phyloP scores from a whole-genome alignment of 345 rosid genomes.

The Odontarrhena argentea region DNA sequence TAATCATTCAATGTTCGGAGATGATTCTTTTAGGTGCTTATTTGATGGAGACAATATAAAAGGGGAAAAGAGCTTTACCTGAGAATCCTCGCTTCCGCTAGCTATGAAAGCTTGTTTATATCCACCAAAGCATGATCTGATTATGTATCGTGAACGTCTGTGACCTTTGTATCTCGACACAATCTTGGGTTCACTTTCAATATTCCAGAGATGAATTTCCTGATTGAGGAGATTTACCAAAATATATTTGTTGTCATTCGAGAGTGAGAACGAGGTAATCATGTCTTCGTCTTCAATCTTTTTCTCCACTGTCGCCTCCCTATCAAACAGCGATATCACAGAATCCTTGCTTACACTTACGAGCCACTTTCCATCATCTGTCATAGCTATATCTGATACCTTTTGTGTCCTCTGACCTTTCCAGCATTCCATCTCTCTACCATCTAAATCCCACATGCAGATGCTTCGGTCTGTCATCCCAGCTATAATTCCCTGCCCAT shows the following conservation, averaged over 20 bases:
- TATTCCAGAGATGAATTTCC: constrained; percentile 74
- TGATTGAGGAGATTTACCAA: constrained; percentile 64
- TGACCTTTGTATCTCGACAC: constrained; percentile 66
- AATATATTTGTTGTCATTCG: constrained; percentile 57
- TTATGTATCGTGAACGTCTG: constrained; percentile 56
- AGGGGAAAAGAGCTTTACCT: constrained; percentile 42
- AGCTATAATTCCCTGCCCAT: constrained; percentile 54
- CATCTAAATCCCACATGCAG: constrained; percentile 72
- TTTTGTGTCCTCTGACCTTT: constrained; percentile 61
- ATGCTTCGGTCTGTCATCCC: constrained; percentile 67
- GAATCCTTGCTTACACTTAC: constrained; percentile 59
- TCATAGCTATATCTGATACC: constrained; percentile 68
- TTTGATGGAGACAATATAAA: background rate
- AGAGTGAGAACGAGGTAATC: constrained; percentile 69
- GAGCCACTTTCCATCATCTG: constrained; percentile 65
- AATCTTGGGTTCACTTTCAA: constrained; percentile 57
- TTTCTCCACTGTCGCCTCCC: constrained; percentile 57
- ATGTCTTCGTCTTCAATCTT: constrained; percentile 62
- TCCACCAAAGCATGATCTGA: constrained; percentile 80
- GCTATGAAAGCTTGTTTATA: constrained; percentile 61
- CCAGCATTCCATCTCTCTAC: constrained; percentile 69
- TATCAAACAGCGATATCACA: constrained; percentile 56
- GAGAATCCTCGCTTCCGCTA: constrained; percentile 81
- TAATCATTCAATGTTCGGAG: background rate
- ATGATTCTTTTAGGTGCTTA: background rate